phyloP scores from a whole-genome alignment of 768 basidiomycete species.

The Paxillus involutus region DNA sequence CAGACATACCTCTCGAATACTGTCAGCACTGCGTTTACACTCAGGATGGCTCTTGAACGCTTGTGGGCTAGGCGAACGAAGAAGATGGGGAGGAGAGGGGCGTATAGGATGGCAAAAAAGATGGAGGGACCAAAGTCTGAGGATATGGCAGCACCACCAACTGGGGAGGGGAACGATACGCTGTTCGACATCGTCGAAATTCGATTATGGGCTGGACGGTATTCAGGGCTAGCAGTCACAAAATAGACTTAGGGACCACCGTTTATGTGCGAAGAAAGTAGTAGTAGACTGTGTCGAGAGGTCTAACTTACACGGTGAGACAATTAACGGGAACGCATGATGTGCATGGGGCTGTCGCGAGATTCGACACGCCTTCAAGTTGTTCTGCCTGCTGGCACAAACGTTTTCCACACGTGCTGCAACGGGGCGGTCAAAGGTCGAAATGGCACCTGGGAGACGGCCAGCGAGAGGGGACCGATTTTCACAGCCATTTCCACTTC shows the following conservation, averaged over 20 bases:
- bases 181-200: slow-evolving; percentile 4
- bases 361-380: not conserved
- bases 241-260: not conserved
- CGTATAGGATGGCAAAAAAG: slow-evolving; percentile 41
- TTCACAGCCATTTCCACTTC: no score
- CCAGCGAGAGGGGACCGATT: no score
- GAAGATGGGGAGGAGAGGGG: slow-evolving; percentile 35
- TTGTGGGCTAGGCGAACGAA: slow-evolving; percentile 34
- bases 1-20: slow-evolving; percentile 37
- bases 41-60: slow-evolving; percentile 35
- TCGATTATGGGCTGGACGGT: no score
- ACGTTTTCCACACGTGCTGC: no score
- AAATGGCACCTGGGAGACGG: no score
- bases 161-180: slow-evolving; percentile 39
- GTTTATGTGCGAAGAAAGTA: not conserved
- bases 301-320: not conserved
- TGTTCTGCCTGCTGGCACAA: not conserved
- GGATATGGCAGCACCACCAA: slow-evolving; percentile 41
- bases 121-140: slow-evolving; percentile 44
- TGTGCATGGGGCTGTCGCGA: slow-evolving; percentile 2
- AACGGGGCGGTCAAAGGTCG: no score
- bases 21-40: slow-evolving; percentile 34
- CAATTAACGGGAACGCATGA: not conserved
- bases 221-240: no score
- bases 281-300: not conserved